phyloP scores from a whole-genome alignment of 2,329 filamentous ascomycete genomes.

The Colletotrichum camelliae region DNA sequence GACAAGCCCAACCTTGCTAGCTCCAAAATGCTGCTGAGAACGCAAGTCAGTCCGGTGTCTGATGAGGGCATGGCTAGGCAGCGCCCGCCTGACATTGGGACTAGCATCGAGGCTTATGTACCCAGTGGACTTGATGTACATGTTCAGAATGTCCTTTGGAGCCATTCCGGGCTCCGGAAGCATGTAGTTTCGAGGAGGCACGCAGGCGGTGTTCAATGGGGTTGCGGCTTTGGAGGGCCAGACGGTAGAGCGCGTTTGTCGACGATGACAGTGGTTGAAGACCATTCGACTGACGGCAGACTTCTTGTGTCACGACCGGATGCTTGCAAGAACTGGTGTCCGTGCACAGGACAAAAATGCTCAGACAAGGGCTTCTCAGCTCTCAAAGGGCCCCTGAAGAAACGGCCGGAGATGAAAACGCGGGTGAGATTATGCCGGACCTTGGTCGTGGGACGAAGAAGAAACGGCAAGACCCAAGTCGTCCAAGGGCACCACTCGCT shows the following conservation, averaged over 20 bases:
- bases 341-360: neutral
- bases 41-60: neutral
- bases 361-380: neutral
- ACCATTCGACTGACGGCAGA: neutral
- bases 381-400: neutral
- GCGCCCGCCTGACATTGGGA: neutral
- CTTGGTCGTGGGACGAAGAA: neutral
- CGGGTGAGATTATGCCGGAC: conserved; percentile 1
- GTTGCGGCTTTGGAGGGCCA: neutral
- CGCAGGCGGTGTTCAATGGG: neutral
- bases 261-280: neutral
- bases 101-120: conserved; percentile 12
- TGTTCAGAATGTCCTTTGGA: neutral
- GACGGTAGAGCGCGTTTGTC: neutral
- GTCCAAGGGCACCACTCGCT: neutral
- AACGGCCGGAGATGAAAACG: neutral
- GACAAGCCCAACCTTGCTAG: conserved; percentile 18
- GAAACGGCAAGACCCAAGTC: neutral
- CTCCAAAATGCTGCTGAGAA: neutral
- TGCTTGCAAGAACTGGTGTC: neutral
- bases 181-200: neutral
- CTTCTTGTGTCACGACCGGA: neutral
- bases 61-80: neutral
- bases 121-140: conserved; percentile 1
- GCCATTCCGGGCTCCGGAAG: neutral